Percentiles rank a stretch among this genome's conserved stretches.
phyloP scores from a whole-genome alignment of 306 rosid species.

The Gastrolobium villosum region DNA sequence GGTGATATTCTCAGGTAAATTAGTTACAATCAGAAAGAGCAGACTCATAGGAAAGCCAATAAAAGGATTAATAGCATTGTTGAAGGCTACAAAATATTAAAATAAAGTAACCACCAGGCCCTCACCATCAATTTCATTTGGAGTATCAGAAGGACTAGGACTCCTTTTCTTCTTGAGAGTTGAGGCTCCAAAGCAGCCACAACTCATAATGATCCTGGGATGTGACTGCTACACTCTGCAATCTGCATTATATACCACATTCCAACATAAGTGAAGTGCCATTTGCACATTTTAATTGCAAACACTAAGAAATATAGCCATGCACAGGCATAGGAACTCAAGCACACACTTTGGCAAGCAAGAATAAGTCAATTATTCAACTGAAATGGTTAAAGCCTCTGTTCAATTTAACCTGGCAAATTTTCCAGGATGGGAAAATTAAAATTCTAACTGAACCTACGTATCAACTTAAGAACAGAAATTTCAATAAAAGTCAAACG shows the following conservation, averaged over 20 bases:
- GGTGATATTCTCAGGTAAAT: slow-evolving; percentile 21
- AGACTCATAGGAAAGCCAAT: background rate
- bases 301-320: slow-evolving; percentile 22
- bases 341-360: slow-evolving; percentile 16
- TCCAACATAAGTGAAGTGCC: slow-evolving; percentile 42
- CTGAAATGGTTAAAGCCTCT: slow-evolving; percentile 36
- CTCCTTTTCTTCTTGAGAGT: slow-evolving; percentile 51
- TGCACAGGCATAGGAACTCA: slow-evolving; percentile 11
- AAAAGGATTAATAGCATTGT: slow-evolving; percentile 1
- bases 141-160: slow-evolving; percentile 53
- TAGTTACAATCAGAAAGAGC: background rate
- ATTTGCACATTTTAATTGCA: slow-evolving; percentile 23
- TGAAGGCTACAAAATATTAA: slow-evolving; percentile 33
- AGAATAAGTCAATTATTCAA: slow-evolving; percentile 7
- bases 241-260: slow-evolving; percentile 48
- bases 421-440: background rate
- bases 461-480: slow-evolving; percentile 15
- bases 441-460: background rate
- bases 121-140: slow-evolving; percentile 72
- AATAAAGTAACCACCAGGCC: slow-evolving; percentile 9
- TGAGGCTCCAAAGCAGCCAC: slow-evolving; percentile 87
- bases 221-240: slow-evolving; percentile 33
- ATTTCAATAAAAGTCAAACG: slow-evolving; percentile 51
- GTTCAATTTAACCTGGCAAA: slow-evolving; percentile 14
- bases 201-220: slow-evolving; percentile 66